Conservation (phyloP, 1,139 yeast species). For the Magnusiomyces sp. region DNA sequence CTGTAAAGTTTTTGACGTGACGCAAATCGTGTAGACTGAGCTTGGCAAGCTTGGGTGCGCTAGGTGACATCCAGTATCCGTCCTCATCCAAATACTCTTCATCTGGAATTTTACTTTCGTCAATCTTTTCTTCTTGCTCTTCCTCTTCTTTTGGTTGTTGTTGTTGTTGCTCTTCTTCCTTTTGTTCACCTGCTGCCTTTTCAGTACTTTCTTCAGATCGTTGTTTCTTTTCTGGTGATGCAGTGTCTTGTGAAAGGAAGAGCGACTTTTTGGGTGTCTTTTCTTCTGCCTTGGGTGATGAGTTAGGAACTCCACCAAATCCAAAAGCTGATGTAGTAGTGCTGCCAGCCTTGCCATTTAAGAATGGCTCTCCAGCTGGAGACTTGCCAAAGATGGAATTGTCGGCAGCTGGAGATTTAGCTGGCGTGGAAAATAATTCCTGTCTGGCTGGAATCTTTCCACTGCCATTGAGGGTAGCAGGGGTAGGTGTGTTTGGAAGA, state of each 20-base stretch:
- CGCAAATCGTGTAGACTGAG: conserved; percentile 58
- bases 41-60: conserved; percentile 51
- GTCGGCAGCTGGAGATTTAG: too few relatives aligned
- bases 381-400: too few relatives aligned
- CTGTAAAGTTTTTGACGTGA: conserved; percentile 53
- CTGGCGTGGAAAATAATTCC: not conserved
- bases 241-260: too few relatives aligned
- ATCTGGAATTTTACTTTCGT: conserved; percentile 21
- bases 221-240: not conserved
- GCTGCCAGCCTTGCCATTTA: too few relatives aligned
- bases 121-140: not conserved
- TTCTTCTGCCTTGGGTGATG: too few relatives aligned
- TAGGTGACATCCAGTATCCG: conserved; percentile 86
- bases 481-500: not conserved
- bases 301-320: too few relatives aligned
- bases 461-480: not conserved
- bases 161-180: too few relatives aligned
- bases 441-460: not conserved
- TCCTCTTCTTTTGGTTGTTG: not conserved
- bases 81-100: conserved; percentile 45
- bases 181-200: not conserved
- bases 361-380: too few relatives aligned
- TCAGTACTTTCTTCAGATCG: not conserved
- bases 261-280: too few relatives aligned
- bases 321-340: too few relatives aligned